A percentile compares a stretch with the other conserved stretches of the same genome.
These are phyloP conservation scores for Amaranthus cruentus DNA, from an alignment of 148 eudicot genomes.

Conservation along the genomic window DNA sequence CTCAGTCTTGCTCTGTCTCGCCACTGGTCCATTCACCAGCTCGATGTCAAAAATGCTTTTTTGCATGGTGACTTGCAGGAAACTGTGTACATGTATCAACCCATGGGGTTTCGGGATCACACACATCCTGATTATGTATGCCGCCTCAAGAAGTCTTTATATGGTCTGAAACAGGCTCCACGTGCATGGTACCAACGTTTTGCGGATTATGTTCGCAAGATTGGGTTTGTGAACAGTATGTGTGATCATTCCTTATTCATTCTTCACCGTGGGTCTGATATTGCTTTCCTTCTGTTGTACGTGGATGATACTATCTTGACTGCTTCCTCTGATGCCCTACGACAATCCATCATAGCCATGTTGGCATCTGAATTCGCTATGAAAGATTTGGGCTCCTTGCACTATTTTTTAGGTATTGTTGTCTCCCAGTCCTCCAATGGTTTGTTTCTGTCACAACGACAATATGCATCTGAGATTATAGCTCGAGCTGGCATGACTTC, in stretches of 20 bases:
- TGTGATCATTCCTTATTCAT: slow-evolving; percentile 1
- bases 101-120: background rate
- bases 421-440: background rate
- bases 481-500: background rate
- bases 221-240: background rate
- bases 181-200: background rate
- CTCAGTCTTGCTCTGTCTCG: too few species aligned
- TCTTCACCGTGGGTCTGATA: background rate
- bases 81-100: slow-evolving; percentile 4
- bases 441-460: background rate
- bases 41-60: background rate
- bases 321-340: background rate
- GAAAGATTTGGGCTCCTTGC: background rate
- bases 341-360: background rate
- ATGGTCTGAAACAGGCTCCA: background rate
- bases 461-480: background rate
- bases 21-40: too few species aligned
- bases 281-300: too few species aligned
- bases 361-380: background rate
- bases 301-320: background rate
- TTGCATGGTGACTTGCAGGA: background rate
- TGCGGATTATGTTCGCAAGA: too few species aligned
- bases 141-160: background rate
- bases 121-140: background rate
- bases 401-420: background rate